These are phyloP conservation scores for Ensete ventricosum DNA, from an alignment of 176 grass and related monocot genomes.

Conservation along the genomic window DNA sequence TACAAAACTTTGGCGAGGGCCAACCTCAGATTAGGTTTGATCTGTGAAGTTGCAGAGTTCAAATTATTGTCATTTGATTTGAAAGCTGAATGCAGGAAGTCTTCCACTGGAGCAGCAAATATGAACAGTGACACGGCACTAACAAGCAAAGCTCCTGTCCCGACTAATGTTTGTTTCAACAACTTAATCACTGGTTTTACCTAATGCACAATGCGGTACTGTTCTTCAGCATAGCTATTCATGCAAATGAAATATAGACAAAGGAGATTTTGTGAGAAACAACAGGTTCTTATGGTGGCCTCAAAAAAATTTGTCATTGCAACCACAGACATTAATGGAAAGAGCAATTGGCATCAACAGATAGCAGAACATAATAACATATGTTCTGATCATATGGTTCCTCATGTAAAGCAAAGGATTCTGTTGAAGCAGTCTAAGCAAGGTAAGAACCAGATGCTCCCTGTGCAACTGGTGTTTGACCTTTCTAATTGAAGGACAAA, in stretches of 20 bases:
- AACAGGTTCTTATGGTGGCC: too few species aligned
- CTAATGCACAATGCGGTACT: slow-evolving; percentile 20
- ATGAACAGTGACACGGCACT: slow-evolving; percentile 53
- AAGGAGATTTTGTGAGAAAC: too few species aligned
- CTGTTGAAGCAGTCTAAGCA: background rate
- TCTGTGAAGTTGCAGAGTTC: slow-evolving; percentile 28
- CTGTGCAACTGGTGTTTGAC: too few species aligned
- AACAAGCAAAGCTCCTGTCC: slow-evolving; percentile 73
- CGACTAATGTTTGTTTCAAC: slow-evolving; percentile 88
- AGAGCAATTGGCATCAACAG: too few species aligned
- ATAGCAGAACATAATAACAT: too few species aligned
- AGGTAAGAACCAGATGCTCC: background rate
- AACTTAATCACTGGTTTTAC: slow-evolving; percentile 89
- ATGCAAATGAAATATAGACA: too few species aligned
- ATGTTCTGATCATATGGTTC: too few species aligned
- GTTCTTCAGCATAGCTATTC: background rate
- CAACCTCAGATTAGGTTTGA: slow-evolving; percentile 60
- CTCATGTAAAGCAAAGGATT: too few species aligned
- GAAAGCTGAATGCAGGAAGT: slow-evolving; percentile 48
- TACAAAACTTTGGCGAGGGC: background rate
- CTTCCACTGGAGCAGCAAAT: slow-evolving; percentile 59
- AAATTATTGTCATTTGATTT: slow-evolving; percentile 21
- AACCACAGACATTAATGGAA: too few species aligned
- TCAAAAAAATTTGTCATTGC: too few species aligned
- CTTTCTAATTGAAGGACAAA: too few species aligned